phyloP scores from a whole-genome alignment of 345 rosid species.

The Moricandia moricandioides region DNA sequence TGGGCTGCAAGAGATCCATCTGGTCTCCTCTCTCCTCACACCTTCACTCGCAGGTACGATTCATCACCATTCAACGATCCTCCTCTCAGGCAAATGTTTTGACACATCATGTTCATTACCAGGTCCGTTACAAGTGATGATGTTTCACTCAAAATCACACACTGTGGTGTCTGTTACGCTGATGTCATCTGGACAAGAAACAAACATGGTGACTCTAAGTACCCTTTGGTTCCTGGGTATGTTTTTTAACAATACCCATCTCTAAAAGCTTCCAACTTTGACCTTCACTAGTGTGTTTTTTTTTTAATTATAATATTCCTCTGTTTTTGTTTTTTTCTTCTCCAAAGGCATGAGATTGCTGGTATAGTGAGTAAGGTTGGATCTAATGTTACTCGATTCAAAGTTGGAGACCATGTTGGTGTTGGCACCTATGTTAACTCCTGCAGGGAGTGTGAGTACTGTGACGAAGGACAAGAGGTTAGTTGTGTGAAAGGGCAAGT shows the following conservation, averaged over 20 bases:
- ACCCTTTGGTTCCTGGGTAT: constrained; percentile 94
- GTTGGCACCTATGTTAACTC: constrained; percentile 90
- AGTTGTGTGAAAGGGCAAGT: constrained; percentile 55
- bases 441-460: constrained; percentile 72
- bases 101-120: background rate
- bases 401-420: constrained; percentile 81
- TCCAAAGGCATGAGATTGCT: constrained; percentile 73
- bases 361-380: constrained; percentile 85
- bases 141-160: constrained; percentile 69
- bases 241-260: background rate
- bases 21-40: constrained; percentile 64
- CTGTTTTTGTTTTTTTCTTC: background rate
- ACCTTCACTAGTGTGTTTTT: background rate
- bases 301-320: background rate
- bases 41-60: constrained; percentile 59
- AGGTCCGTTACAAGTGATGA: constrained; percentile 67
- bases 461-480: constrained; percentile 55
- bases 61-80: background rate
- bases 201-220: constrained; percentile 54
- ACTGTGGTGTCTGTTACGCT: constrained; percentile 92
- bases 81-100: constrained; percentile 1
- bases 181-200: constrained; percentile 78
- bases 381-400: constrained; percentile 54
- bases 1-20: constrained; percentile 76
- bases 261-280: constrained; percentile 9